Percentiles rank a stretch among this genome's conserved stretches.
Evolutionary conservation across 768 basidiomycete genomes (phyloP).

Genomic region (Kwoniella newhampshirensis): DNA sequence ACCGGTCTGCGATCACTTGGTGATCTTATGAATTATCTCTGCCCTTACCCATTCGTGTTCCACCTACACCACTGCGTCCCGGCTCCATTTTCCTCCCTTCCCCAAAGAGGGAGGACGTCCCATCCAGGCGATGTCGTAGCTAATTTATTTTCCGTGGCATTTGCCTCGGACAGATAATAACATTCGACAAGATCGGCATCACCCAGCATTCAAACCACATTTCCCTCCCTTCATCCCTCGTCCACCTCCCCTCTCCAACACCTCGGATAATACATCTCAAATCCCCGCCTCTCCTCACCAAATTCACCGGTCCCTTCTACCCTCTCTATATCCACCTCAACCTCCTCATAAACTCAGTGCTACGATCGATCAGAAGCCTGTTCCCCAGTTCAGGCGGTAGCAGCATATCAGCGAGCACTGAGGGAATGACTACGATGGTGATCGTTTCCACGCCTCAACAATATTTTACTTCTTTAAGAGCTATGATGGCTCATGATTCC

Average conservation of each 20-base stretch:
- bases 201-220: slow-evolving; percentile 86
- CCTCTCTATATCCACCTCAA: slow-evolving; percentile 9
- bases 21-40: no score
- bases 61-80: no score
- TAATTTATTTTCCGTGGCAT: no score
- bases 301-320: slow-evolving; percentile 42
- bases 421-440: background rate
- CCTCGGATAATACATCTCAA: slow-evolving; percentile 16
- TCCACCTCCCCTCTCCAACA: slow-evolving; percentile 54
- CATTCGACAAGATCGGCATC: slow-evolving; percentile 74
- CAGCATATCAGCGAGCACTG: background rate
- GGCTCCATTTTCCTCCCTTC: no score
- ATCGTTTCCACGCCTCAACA: slow-evolving; percentile 62
- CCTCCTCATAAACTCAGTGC: background rate
- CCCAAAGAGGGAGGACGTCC: no score
- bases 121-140: no score
- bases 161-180: slow-evolving; percentile 65
- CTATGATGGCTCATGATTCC: slow-evolving; percentile 70
- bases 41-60: no score
- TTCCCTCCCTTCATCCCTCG: slow-evolving; percentile 63
- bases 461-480: slow-evolving; percentile 63
- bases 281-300: slow-evolving; percentile 32
- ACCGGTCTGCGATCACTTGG: no score
- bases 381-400: no score
- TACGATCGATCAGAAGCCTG: no score